phyloP scores from a whole-genome alignment of 2,329 filamentous ascomycete species.

The Fusarium veterinarium region DNA sequence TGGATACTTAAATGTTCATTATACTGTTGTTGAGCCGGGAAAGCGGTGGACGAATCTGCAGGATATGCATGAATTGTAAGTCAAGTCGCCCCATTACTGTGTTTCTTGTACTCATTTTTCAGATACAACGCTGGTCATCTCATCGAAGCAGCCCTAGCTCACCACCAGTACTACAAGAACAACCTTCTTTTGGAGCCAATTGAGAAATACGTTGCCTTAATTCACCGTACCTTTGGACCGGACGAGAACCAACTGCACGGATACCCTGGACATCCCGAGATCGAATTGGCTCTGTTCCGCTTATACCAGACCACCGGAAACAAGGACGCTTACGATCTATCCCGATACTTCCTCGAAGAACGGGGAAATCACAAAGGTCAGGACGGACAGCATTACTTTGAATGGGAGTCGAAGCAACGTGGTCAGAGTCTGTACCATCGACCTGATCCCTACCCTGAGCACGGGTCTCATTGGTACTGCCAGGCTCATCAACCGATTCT shows the following conservation, averaged over 20 bases:
- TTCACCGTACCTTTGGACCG: constrained; percentile 63
- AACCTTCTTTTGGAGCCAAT: constrained; percentile 55
- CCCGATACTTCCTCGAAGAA: constrained; percentile 68
- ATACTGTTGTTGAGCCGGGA: constrained; percentile 66
- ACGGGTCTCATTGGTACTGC: constrained; percentile 60
- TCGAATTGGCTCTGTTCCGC: constrained; percentile 61
- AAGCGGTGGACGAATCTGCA: constrained; percentile 68
- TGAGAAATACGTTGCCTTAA: constrained; percentile 56
- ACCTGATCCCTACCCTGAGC: constrained; percentile 60
- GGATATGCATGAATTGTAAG: constrained; percentile 71
- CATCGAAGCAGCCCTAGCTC: constrained; percentile 70
- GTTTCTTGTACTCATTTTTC: background rate
- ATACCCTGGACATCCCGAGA: constrained; percentile 63
- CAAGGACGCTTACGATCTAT: constrained; percentile 56
- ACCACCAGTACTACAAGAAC: constrained; percentile 63
- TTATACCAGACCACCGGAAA: constrained; percentile 52
- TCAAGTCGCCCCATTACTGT: fast-evolving
- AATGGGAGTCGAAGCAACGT: constrained; percentile 62
- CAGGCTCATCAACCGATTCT: constrained; percentile 67
- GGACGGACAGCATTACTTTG: constrained; percentile 64
- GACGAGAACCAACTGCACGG: constrained; percentile 62
- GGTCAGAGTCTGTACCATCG: constrained; percentile 60
- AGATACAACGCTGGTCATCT: constrained; percentile 71
- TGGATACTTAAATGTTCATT: constrained; percentile 73
- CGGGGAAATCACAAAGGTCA: constrained; percentile 65